Evolutionary conservation across 331 rosid genomes (phyloP).

Genomic region (Malus hybrid): DNA sequence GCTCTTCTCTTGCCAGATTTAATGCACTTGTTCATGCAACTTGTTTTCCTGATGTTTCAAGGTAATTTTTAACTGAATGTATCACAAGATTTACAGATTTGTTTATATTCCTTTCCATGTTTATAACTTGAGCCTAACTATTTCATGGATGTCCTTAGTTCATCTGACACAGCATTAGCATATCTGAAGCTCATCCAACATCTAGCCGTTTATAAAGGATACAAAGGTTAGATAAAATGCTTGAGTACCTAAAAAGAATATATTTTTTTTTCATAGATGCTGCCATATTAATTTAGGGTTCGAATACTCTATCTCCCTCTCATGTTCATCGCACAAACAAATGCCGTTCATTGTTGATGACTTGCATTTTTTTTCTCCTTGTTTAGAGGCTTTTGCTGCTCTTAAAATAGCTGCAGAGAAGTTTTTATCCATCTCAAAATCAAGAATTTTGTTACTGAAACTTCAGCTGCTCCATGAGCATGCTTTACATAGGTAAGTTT

Average conservation of each 20-base stretch:
- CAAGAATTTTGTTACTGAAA: conserved; percentile 66
- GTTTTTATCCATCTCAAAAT: conserved; percentile 75
- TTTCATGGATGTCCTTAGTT: conserved; percentile 40
- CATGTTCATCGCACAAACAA: not conserved
- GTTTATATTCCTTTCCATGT: not conserved
- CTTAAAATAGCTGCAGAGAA: conserved; percentile 80
- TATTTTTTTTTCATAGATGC: not conserved
- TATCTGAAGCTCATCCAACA: conserved; percentile 93
- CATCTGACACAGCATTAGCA: conserved; percentile 84
- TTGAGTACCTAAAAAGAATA: not conserved
- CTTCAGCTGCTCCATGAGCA: conserved; percentile 88
- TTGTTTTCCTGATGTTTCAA: no score
- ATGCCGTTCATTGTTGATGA: conserved; percentile 14
- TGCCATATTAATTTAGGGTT: not conserved
- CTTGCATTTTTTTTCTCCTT: conserved; percentile 12
- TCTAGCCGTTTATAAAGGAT: conserved; percentile 80
- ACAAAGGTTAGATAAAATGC: conserved; percentile 61
- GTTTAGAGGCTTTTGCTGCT: conserved; percentile 76
- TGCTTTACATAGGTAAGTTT: conserved; percentile 69
- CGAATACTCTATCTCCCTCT: not conserved
- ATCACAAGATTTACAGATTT: not conserved
- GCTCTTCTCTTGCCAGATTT: no score
- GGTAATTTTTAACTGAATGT: no score
- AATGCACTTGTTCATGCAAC: no score
- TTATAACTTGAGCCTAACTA: conserved; percentile 8